These are phyloP conservation scores for Rosa rugosa DNA, from an alignment of 306 rosid species.

Conservation along the genomic window DNA sequence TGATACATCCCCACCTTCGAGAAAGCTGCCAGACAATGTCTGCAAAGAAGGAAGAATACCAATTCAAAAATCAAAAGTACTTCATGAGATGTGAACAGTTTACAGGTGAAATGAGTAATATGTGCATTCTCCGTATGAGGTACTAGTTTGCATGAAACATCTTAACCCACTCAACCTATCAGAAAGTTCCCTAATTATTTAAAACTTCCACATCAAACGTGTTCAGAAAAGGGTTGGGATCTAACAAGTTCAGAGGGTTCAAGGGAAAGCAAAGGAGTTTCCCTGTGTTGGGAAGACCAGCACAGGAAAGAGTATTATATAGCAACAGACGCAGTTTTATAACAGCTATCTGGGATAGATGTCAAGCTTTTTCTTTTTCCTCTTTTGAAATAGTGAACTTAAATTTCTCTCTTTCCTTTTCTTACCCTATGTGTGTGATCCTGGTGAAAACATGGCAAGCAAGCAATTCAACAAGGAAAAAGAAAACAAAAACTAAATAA, in stretches of 20 bases:
- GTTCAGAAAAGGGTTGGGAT: background rate
- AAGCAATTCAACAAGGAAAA: background rate
- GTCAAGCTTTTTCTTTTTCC: background rate
- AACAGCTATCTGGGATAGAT: background rate
- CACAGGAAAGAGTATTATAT: background rate
- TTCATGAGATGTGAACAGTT: background rate
- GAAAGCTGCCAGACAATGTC: conserved; percentile 62
- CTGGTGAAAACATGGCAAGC: background rate
- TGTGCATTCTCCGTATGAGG: background rate
- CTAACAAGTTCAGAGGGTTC: background rate
- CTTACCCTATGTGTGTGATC: background rate
- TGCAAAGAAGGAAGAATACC: conserved; percentile 32
- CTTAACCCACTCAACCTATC: background rate
- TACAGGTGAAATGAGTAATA: background rate
- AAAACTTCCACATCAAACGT: background rate
- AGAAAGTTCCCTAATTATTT: background rate
- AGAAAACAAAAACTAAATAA: background rate
- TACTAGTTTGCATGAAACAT: background rate
- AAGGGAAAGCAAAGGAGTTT: background rate
- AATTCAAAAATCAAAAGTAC: background rate
- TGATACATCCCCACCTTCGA: conserved; percentile 54
- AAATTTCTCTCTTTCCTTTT: background rate
- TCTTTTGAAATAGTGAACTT: background rate
- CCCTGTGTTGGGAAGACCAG: background rate
- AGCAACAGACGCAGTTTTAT: background rate